Evolutionary conservation across 805 yeast genomes (phyloP), one percentile per base, ranked within the genome.

Genomic region (Clavispora carvajalis): DNA sequence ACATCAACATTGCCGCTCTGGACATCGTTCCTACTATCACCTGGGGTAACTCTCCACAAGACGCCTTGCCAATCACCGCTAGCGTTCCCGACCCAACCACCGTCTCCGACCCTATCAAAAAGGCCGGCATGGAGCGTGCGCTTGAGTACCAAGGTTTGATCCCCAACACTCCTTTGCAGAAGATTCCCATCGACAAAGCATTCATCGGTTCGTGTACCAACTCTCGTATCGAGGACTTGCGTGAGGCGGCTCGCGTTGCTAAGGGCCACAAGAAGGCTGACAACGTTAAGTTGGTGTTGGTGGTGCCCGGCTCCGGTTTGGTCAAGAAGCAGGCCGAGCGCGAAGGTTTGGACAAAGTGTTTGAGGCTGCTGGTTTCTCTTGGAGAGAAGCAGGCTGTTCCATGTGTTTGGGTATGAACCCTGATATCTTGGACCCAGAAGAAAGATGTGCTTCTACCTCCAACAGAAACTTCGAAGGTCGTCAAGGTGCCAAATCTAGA

Each of bases 381-480:
- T 93, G 99, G 99, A 84, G 99, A 73, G 99, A 93, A 71, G 98
- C 99, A 51, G 99, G 99, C 46, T 93, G 99, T 71, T 91, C 98
- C 31, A 93, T 93, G 99, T 93, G 99, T 72, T 77, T 93, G 39
- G 99, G 99, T 66, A 93, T 93, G 99, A 93, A 93, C 71, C 97
- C 98, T 33, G 99, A 93, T 71, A 91, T 93, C 55, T 77, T 93
- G 59, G 77, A 81, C 47, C 99, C 99, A 30, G 79, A 85, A 59
- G 99, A 93, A 68, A 82, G 99, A 70, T 93, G 99, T 73, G 99
- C 99, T 7, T 90, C 98, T 11, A 93, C 99, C 15, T 91, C 98
- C 17, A 93, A 93, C 76, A 85, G 99, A 77, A 93, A 93, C 72
- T 93, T 93, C 60, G 97, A 91, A 67, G 99, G 99, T 56, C 90